Percentiles rank a stretch among this genome's conserved stretches.
phyloP scores from a whole-genome alignment of 1,284 basidiomycete species.

The Anthracocystis setariae region DNA sequence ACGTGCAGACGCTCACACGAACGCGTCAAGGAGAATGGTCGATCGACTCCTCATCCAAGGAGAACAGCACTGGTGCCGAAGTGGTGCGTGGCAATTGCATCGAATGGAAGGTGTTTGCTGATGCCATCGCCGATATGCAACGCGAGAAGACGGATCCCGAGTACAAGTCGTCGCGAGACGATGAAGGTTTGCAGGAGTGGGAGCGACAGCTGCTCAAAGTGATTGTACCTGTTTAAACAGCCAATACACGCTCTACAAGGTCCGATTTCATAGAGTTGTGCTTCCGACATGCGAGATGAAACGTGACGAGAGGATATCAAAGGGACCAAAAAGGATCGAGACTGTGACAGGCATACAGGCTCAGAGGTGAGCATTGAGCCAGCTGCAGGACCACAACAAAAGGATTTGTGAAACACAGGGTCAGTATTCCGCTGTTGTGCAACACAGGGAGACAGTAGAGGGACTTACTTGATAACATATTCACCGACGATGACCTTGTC shows the following conservation, averaged over 20 bases:
- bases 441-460: not conserved
- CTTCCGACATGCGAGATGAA: not conserved
- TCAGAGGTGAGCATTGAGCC: conserved; percentile 34
- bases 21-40: conserved; percentile 63
- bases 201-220: conserved; percentile 51
- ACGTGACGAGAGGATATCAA: conserved; percentile 8
- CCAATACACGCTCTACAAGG: not conserved
- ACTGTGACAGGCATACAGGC: not conserved
- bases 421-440: too few species aligned
- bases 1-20: conserved; percentile 63
- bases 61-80: not conserved
- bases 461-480: conserved; percentile 51
- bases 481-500: conserved; percentile 70
- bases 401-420: not conserved
- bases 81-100: conserved; percentile 58
- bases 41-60: conserved; percentile 43
- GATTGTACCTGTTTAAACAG: conserved; percentile 34
- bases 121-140: conserved; percentile 55
- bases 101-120: conserved; percentile 60
- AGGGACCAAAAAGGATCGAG: conserved; percentile 1
- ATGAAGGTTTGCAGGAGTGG: conserved; percentile 50
- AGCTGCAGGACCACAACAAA: conserved; percentile 10
- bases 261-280: not conserved
- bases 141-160: conserved; percentile 28
- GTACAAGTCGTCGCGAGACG: conserved; percentile 30